Conservation (phyloP, 805 yeast species). For the Ogataea trehalophila region DNA sequence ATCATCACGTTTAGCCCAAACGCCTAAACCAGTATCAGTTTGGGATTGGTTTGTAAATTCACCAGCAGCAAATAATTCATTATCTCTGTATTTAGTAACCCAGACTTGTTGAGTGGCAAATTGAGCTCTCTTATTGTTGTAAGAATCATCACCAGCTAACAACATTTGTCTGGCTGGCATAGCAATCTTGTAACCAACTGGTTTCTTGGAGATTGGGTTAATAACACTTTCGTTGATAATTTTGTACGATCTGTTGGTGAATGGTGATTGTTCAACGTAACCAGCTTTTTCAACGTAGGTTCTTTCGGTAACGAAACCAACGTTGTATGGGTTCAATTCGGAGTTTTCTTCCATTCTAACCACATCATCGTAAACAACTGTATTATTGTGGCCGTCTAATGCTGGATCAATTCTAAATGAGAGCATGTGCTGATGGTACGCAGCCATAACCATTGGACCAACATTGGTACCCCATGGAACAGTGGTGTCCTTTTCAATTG, state of each 20-base stretch:
- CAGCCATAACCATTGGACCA: slow-evolving; percentile 78
- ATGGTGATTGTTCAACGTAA: slow-evolving; percentile 66
- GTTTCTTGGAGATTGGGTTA: slow-evolving; percentile 63
- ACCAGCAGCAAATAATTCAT: slow-evolving; percentile 75
- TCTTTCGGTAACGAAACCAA: slow-evolving; percentile 65
- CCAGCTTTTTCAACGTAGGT: slow-evolving; percentile 67
- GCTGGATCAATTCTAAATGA: slow-evolving; percentile 81
- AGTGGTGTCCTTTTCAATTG: slow-evolving; percentile 60
- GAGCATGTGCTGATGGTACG: slow-evolving; percentile 78
- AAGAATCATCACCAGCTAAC: slow-evolving; percentile 58
- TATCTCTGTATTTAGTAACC: slow-evolving; percentile 75
- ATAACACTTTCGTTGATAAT: slow-evolving; percentile 68
- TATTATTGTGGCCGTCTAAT: slow-evolving; percentile 72
- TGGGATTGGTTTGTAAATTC: slow-evolving; percentile 81
- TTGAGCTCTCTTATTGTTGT: slow-evolving; percentile 64
- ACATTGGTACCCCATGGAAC: slow-evolving; percentile 74
- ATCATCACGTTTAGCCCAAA: slow-evolving; percentile 66
- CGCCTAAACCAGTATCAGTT: slow-evolving; percentile 62
- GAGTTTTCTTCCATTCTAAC: slow-evolving; percentile 53
- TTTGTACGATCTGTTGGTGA: slow-evolving; percentile 69
- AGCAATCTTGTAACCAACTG: slow-evolving; percentile 71
- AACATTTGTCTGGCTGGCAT: slow-evolving; percentile 77
- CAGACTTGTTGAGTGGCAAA: slow-evolving; percentile 76
- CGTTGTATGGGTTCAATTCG: slow-evolving; percentile 57
- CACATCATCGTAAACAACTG: slow-evolving; percentile 68